These are phyloP conservation scores for Acanthamoeba triangularis DNA, from an alignment of 208 protist species.

Conservation along the genomic window DNA sequence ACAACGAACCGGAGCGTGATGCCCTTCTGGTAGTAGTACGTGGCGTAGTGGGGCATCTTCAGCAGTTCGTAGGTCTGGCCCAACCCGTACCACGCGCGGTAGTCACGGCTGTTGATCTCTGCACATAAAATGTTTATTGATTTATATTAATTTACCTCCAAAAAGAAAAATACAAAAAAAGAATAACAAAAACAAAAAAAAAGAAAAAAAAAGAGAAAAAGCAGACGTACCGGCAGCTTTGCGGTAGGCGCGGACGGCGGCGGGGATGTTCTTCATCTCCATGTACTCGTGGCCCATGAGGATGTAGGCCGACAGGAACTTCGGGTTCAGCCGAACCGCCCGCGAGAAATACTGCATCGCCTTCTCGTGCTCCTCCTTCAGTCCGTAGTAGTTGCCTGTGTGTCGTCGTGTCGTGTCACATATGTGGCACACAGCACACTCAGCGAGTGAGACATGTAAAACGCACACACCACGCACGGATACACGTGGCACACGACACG, in stretches of 20 bases:
- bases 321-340: conserved; percentile 90
- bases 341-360: conserved; percentile 96
- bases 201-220: background rate
- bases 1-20: conserved; percentile 87
- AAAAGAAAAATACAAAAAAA: conserved; percentile 52
- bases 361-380: conserved; percentile 96
- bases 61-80: conserved; percentile 98
- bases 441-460: background rate
- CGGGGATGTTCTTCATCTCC: conserved; percentile 96
- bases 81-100: conserved; percentile 98
- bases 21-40: conserved; percentile 98
- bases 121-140: too few relatives aligned
- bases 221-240: conserved; percentile 91
- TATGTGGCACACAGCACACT: background rate
- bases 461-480: background rate
- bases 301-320: conserved; percentile 96
- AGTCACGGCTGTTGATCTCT: conserved; percentile 95
- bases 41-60: conserved; percentile 96
- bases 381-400: conserved; percentile 97
- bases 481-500: background rate
- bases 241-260: conserved; percentile 97
- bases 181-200: conserved; percentile 18
- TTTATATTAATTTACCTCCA: too few relatives aligned
- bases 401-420: too few relatives aligned
- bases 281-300: conserved; percentile 98